These are phyloP conservation scores for Mortierella sp. DNA, from an alignment of 371 early-diverging fungal species.

Conservation along the genomic window DNA sequence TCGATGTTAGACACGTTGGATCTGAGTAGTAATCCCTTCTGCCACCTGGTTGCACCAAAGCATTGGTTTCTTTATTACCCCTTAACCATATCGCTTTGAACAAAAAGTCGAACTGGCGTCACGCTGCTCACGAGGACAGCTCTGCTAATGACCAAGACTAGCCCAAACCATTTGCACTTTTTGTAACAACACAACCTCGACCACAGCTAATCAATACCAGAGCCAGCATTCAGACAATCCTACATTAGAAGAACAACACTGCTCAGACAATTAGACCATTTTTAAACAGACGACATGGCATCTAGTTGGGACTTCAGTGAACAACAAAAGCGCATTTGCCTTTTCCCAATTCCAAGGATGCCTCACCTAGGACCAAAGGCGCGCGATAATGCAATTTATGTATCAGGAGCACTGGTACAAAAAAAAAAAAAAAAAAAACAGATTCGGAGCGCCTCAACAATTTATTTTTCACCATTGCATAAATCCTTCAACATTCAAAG, in stretches of 20 bases:
- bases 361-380: constrained; percentile 61
- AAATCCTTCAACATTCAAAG: background rate
- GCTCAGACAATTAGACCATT: background rate
- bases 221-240: background rate
- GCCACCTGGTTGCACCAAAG: no score
- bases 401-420: constrained; percentile 65
- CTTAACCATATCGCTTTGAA: no score
- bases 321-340: constrained; percentile 47
- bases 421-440: background rate
- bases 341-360: constrained; percentile 49
- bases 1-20: no score
- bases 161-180: no score
- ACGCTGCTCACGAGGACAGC: background rate
- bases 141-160: no score
- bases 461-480: background rate
- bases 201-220: background rate
- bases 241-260: background rate
- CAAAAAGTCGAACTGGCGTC: background rate
- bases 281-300: background rate
- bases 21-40: no score
- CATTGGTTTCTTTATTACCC: no score
- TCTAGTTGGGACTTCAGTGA: constrained; percentile 42
- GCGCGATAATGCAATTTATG: constrained; percentile 60
- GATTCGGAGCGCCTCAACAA: background rate
- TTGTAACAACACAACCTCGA: background rate